phyloP scores from a whole-genome alignment of 768 basidiomycete species.

The Leccinum boreale region DNA sequence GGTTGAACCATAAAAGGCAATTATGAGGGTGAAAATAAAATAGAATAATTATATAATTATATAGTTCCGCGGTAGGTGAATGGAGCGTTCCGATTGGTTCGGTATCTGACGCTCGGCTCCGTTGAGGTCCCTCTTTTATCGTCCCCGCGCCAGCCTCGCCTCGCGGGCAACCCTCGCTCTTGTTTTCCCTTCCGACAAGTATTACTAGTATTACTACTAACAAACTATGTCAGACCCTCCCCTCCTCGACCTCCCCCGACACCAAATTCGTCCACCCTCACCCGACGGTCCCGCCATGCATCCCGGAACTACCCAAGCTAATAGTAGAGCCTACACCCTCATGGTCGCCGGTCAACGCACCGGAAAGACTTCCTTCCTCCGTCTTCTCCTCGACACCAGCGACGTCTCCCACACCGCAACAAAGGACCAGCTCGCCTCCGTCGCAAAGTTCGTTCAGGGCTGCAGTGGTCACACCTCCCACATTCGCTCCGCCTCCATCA shows the following conservation, averaged over 20 bases:
- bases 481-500: conserved; percentile 67
- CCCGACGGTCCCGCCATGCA: conserved; percentile 15
- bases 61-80: conserved; percentile 28
- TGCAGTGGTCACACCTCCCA: conserved; percentile 69
- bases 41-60: conserved; percentile 19
- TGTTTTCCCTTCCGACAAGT: too few relatives aligned
- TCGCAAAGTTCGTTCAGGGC: conserved; percentile 80
- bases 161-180: conserved; percentile 51
- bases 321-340: conserved; percentile 49
- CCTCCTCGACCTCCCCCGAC: conserved; percentile 27
- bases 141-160: conserved; percentile 66
- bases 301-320: conserved; percentile 19
- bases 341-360: conserved; percentile 81
- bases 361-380: conserved; percentile 85
- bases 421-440: conserved; percentile 74
- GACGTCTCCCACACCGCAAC: conserved; percentile 57
- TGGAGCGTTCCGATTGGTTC: conserved; percentile 58
- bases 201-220: too few relatives aligned
- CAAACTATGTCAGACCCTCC: conserved; percentile 33
- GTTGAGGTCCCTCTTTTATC: conserved; percentile 45
- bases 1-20: conserved; percentile 22
- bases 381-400: conserved; percentile 80
- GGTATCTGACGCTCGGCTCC: conserved; percentile 50
- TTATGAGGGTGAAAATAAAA: conserved; percentile 12
- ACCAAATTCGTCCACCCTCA: conserved; percentile 25